A percentile compares a stretch with the other conserved stretches of the same genome.
These are phyloP conservation scores for Paraphoma chrysanthemicola DNA, from an alignment of 2,329 filamentous ascomycete genomes.

Conservation along the genomic window DNA sequence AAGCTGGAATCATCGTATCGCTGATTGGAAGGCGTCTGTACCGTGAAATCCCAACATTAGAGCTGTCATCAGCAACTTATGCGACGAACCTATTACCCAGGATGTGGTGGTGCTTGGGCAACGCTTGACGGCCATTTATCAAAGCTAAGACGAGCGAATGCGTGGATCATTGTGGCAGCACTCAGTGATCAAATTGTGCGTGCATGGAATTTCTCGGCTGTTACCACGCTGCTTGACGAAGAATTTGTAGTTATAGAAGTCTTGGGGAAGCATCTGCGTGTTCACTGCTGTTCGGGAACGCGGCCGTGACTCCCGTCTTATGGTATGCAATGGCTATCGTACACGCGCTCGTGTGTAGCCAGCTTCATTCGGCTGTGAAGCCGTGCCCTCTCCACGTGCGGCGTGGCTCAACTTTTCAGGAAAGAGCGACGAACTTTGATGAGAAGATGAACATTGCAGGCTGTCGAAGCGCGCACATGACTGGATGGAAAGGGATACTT, in stretches of 20 bases:
- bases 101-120: constrained; percentile 4
- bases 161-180: constrained; percentile 7
- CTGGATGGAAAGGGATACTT: constrained; percentile 22
- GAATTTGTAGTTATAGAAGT: constrained; percentile 18
- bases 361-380: background rate
- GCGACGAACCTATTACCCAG: constrained; percentile 5
- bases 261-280: constrained; percentile 8
- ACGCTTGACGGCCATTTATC: constrained; percentile 15
- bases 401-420: constrained; percentile 3
- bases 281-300: constrained; percentile 18
- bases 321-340: constrained; percentile 17
- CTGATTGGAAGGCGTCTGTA: constrained; percentile 2
- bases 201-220: too few relatives aligned
- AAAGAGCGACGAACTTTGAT: constrained; percentile 1
- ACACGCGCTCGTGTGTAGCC: constrained; percentile 8
- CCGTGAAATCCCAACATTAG: constrained; percentile 5
- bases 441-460: background rate
- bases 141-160: constrained; percentile 15
- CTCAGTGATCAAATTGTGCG: background rate
- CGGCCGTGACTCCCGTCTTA: constrained; percentile 32
- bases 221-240: constrained; percentile 21
- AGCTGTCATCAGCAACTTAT: background rate
- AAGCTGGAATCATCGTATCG: constrained; percentile 21
- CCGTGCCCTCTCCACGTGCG: constrained; percentile 10
- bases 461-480: constrained; percentile 3